These are phyloP conservation scores for Suillus sp. DNA, from an alignment of 768 basidiomycete genomes.

Conservation along the genomic window DNA sequence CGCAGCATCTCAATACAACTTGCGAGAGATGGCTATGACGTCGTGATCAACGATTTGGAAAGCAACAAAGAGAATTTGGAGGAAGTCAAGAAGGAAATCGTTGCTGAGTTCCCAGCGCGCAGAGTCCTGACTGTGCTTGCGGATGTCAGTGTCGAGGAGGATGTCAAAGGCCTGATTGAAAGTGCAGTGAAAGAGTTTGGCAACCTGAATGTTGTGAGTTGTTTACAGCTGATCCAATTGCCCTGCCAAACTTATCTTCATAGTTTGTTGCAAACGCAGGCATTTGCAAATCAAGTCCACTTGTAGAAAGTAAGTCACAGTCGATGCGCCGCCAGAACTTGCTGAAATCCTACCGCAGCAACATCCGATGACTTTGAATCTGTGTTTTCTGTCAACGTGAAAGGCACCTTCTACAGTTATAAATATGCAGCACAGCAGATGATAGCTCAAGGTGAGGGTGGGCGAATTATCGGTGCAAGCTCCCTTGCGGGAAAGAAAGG, in stretches of 20 bases:
- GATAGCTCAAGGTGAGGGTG: constrained; percentile 45
- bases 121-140: constrained; percentile 19
- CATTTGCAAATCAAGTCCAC: constrained; percentile 12
- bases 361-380: constrained; percentile 36
- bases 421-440: constrained; percentile 47
- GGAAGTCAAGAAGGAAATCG: constrained; percentile 19
- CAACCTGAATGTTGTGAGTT: constrained; percentile 38
- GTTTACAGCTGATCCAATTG: not conserved
- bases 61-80: constrained; percentile 23
- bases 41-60: constrained; percentile 38
- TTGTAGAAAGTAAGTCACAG: constrained; percentile 17
- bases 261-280: constrained; percentile 29
- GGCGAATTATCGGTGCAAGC: constrained; percentile 42
- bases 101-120: constrained; percentile 11
- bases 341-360: constrained; percentile 23
- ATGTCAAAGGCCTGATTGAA: constrained; percentile 35
- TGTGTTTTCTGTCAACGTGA: constrained; percentile 40
- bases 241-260: not conserved
- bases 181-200: constrained; percentile 28
- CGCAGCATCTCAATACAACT: constrained; percentile 37
- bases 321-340: constrained; percentile 12
- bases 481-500: constrained; percentile 41
- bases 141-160: constrained; percentile 31
- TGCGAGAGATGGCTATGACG: constrained; percentile 38
- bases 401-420: constrained; percentile 43